Evolutionary conservation across 2,329 filamentous ascomycete genomes (phyloP).

Genomic region (Endoconidiophora polonica): DNA sequence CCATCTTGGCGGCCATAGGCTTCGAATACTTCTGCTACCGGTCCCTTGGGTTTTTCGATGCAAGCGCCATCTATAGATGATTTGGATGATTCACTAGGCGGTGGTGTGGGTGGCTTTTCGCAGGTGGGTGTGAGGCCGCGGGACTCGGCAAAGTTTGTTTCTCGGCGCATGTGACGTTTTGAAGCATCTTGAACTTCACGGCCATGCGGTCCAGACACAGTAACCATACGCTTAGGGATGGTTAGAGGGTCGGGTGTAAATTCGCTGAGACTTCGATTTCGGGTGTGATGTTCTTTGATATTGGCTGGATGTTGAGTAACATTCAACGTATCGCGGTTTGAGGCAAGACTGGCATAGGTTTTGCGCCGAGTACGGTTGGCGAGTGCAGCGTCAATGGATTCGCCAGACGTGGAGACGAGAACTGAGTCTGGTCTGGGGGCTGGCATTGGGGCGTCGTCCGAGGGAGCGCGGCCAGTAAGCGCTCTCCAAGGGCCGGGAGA

Average conservation of each 20-base stretch:
- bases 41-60: slow-evolving; percentile 24
- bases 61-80: slow-evolving; percentile 26
- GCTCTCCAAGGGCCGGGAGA: slow-evolving; percentile 52
- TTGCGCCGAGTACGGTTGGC: slow-evolving; percentile 40
- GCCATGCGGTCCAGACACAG: slow-evolving; percentile 47
- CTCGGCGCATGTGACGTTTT: slow-evolving; percentile 44
- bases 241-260: slow-evolving; percentile 60
- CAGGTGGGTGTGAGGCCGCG: slow-evolving; percentile 50
- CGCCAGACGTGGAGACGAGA: slow-evolving; percentile 33
- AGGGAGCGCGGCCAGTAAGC: slow-evolving; percentile 19
- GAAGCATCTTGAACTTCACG: slow-evolving; percentile 23
- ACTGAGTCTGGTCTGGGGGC: slow-evolving; percentile 22
- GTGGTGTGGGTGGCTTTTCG: slow-evolving; percentile 60
- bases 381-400: slow-evolving; percentile 34
- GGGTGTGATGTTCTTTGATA: slow-evolving; percentile 29
- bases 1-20: slow-evolving; percentile 48
- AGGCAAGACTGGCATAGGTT: slow-evolving; percentile 31
- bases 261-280: slow-evolving; percentile 77
- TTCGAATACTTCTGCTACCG: slow-evolving; percentile 47
- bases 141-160: slow-evolving; percentile 63
- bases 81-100: slow-evolving; percentile 55
- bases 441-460: slow-evolving; percentile 20
- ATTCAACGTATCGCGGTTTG: slow-evolving; percentile 3
- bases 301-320: slow-evolving; percentile 8
- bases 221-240: slow-evolving; percentile 54